Conservation (phyloP, 148 eudicot genomes). For the Fagopyrum tataricum region DNA sequence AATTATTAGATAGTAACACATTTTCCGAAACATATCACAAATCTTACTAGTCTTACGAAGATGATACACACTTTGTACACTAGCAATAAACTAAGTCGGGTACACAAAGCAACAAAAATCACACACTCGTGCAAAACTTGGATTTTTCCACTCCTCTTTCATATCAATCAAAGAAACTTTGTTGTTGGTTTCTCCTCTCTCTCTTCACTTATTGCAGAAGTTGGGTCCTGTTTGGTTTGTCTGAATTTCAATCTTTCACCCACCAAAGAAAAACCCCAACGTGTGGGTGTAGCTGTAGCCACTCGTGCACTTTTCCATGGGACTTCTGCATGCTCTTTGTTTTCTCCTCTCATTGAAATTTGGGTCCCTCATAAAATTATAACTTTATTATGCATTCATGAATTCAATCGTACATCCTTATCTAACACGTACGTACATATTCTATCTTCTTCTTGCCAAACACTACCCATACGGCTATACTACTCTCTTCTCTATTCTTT, state of each 20-base stretch:
- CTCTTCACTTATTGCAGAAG: conserved; percentile 11
- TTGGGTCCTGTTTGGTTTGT: conserved; percentile 13
- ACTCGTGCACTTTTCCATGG: conserved; percentile 5
- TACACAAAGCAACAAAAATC: conserved; percentile 5
- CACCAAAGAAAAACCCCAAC: conserved; percentile 5
- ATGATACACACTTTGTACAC: conserved; percentile 3
- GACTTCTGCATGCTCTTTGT: neutral
- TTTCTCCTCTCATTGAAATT: neutral
- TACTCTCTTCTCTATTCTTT: neutral
- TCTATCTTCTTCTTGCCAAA: conserved; percentile 10
- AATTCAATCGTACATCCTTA: conserved; percentile 9
- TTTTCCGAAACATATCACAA: neutral
- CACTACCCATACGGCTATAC: neutral
- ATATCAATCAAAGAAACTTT: conserved; percentile 2
- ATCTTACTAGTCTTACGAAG: neutral
- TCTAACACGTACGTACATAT: conserved; percentile 8
- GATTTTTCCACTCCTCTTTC: conserved; percentile 4
- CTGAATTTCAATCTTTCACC: neutral
- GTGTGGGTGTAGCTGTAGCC: conserved; percentile 13
- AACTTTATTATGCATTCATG: neutral
- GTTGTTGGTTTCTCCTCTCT: neutral
- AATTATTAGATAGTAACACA: neutral
- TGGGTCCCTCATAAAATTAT: neutral
- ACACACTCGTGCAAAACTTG: conserved; percentile 14
- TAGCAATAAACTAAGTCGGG: neutral